These are phyloP conservation scores for Jimgerdemannia lactiflua DNA, from an alignment of 192 early-diverging fungal genomes.

Conservation along the genomic window DNA sequence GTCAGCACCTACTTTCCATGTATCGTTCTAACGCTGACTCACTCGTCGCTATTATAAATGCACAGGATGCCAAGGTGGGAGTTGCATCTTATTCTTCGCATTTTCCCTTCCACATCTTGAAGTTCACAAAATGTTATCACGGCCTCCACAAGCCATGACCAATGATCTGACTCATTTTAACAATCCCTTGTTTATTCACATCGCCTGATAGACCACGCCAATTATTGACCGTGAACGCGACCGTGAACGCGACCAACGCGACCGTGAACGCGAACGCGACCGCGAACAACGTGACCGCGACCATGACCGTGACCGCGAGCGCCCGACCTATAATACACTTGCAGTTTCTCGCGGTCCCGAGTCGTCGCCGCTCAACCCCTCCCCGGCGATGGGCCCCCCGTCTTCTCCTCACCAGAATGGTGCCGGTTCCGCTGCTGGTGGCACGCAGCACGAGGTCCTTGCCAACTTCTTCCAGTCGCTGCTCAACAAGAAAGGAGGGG, in stretches of 20 bases:
- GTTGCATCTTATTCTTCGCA: not conserved
- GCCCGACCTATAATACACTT: not conserved
- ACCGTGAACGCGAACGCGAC: not conserved
- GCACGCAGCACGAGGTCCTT: conserved; percentile 72
- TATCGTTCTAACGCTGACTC: not conserved
- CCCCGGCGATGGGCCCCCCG: conserved; percentile 1
- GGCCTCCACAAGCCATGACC: too few relatives aligned
- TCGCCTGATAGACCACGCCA: not conserved
- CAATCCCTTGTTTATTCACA: too few relatives aligned
- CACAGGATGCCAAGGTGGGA: not conserved
- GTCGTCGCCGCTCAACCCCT: not conserved
- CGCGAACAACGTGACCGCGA: not conserved
- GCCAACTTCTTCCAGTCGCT: conserved; percentile 91
- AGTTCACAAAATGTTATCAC: not conserved
- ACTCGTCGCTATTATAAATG: not conserved
- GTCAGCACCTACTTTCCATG: too few relatives aligned
- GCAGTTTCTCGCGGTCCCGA: not conserved
- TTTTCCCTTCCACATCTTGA: not conserved
- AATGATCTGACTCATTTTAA: too few relatives aligned
- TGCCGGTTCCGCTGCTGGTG: conserved; percentile 10
- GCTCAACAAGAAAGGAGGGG: conserved; percentile 57
- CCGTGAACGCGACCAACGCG: too few relatives aligned
- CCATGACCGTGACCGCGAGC: not conserved
- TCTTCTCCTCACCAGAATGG: conserved; percentile 12
- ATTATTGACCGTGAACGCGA: not conserved